These are phyloP conservation scores for Candolleomyces efflorescens DNA, from an alignment of 768 basidiomycete species.

Conservation along the genomic window DNA sequence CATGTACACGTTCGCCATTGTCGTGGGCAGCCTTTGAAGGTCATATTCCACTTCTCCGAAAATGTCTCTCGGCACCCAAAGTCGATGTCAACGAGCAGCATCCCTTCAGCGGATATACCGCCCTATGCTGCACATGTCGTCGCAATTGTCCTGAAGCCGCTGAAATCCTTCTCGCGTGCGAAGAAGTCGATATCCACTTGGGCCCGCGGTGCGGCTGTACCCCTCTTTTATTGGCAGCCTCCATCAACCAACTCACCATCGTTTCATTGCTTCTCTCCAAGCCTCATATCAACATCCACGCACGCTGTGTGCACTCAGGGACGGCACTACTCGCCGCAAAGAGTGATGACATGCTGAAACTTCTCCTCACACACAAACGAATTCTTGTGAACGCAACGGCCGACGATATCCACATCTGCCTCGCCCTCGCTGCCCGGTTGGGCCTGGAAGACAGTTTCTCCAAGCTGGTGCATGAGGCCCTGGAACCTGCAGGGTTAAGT, in stretches of 20 bases:
- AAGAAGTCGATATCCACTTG: neutral
- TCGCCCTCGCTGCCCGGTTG: too few species aligned
- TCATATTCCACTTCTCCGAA: neutral
- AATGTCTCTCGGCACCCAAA: neutral
- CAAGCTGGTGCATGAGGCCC: neutral
- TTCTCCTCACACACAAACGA: neutral
- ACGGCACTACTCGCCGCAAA: neutral
- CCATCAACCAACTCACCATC: neutral
- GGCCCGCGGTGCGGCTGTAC: neutral
- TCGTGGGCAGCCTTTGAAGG: neutral
- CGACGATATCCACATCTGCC: neutral
- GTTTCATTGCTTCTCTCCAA: neutral
- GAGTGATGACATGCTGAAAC: neutral
- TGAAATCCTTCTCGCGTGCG: neutral
- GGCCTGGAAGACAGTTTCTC: neutral
- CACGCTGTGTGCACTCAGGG: neutral
- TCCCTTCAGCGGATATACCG: neutral
- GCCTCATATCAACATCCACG: neutral
- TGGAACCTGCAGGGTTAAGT: neutral
- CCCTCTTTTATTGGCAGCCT: neutral
- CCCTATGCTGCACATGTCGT: neutral
- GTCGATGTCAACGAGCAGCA: neutral
- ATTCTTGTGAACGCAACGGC: neutral
- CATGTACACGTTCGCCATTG: neutral
- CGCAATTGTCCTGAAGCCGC: neutral